A percentile compares a stretch with the other conserved stretches of the same genome.
Evolutionary conservation across 495 filamentous ascomycete species (phyloP).

Genomic region (Tuber melanosporum): DNA sequence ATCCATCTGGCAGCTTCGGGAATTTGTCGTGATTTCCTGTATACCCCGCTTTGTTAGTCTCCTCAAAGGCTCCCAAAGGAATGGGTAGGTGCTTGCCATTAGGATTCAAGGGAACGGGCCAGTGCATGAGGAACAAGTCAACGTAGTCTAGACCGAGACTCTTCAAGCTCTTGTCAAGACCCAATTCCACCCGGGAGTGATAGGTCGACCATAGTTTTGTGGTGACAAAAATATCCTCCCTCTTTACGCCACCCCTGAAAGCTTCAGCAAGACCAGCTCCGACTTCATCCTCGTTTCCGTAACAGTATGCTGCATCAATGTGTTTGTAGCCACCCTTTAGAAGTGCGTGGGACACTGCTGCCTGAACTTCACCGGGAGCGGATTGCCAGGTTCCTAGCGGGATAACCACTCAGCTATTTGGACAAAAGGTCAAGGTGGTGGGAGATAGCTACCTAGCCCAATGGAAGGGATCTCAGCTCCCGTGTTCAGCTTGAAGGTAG

Average conservation of each 20-base stretch:
- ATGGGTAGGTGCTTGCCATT: constrained; percentile 6
- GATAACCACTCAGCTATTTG: not conserved
- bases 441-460: constrained; percentile 54
- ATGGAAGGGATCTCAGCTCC: constrained; percentile 72
- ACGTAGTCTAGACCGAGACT: constrained; percentile 61
- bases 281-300: constrained; percentile 35
- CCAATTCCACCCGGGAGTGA: constrained; percentile 50
- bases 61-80: not conserved
- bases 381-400: constrained; percentile 62
- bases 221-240: constrained; percentile 75
- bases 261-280: constrained; percentile 47
- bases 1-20: constrained; percentile 28
- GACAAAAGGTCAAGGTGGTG: not conserved
- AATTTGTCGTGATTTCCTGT: constrained; percentile 29
- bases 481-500: constrained; percentile 68
- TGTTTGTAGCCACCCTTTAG: constrained; percentile 50
- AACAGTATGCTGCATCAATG: constrained; percentile 34
- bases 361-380: constrained; percentile 55
- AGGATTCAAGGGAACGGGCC: constrained; percentile 28
- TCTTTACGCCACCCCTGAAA: constrained; percentile 60
- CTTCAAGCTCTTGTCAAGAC: constrained; percentile 57
- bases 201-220: constrained; percentile 81
- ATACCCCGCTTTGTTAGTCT: not conserved
- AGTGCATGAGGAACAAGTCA: constrained; percentile 52
- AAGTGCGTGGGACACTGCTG: constrained; percentile 68